Percentiles rank a stretch among this genome's conserved stretches.
Conservation (phyloP, 2,329 filamentous ascomycete genomes). For the Sphaerulina vaccinii region DNA sequence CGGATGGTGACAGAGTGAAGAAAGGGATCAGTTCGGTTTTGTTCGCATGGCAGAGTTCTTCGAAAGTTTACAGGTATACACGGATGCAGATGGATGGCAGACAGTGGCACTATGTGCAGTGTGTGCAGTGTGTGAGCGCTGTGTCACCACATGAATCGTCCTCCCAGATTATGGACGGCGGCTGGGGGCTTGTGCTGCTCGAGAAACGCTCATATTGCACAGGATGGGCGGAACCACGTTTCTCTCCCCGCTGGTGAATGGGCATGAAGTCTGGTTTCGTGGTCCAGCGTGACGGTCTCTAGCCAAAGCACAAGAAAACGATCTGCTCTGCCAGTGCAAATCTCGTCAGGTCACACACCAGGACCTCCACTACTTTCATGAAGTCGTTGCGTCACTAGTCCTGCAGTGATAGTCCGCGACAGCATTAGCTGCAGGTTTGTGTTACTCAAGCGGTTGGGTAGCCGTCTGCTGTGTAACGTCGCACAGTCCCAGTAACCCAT, state of each 20-base stretch:
- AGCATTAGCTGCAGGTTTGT: slow-evolving; percentile 8
- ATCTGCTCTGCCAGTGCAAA: too few species aligned
- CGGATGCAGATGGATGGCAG: not conserved
- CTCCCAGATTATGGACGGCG: not conserved
- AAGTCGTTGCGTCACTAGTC: not conserved
- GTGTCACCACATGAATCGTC: slow-evolving; percentile 1
- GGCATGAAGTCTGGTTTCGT: too few species aligned
- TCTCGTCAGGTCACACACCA: not conserved
- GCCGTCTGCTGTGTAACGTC: slow-evolving; percentile 3
- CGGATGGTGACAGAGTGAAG: not conserved
- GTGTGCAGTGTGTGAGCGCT: not conserved
- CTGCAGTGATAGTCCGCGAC: slow-evolving; percentile 6
- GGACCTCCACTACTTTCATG: not conserved
- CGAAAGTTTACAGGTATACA: not conserved
- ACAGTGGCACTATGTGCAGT: not conserved
- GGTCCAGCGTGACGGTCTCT: too few species aligned
- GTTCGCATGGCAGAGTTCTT: slow-evolving; percentile 8
- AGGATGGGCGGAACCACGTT: not conserved
- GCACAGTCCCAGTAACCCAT: slow-evolving; percentile 5
- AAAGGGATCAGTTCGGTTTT: not conserved
- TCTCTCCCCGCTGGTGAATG: not conserved
- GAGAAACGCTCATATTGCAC: not conserved
- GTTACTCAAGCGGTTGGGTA: not conserved
- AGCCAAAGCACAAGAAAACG: not conserved
- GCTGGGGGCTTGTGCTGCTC: slow-evolving; percentile 2